Percentiles rank a stretch among this genome's conserved stretches.
Evolutionary conservation across 1,284 basidiomycete species (phyloP).

Genomic region (Gomphus sp.): DNA sequence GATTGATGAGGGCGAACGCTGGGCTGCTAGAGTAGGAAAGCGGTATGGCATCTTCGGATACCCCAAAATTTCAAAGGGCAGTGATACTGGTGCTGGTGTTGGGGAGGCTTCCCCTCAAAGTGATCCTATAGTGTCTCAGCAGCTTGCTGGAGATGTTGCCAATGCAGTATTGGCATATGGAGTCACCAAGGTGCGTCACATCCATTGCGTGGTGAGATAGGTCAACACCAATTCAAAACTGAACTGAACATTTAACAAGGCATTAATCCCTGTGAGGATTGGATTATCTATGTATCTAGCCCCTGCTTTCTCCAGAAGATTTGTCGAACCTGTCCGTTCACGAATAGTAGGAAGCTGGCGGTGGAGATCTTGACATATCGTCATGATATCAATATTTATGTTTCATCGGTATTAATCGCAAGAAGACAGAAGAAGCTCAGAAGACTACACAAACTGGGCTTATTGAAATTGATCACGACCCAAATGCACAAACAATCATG

Average conservation of each 20-base stretch:
- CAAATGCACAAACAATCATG: not conserved
- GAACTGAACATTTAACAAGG: constrained; percentile 32
- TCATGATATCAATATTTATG: not conserved
- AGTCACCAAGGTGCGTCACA: constrained; percentile 57
- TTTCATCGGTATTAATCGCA: not conserved
- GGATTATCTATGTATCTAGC: constrained; percentile 67
- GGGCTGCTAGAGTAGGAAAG: constrained; percentile 64
- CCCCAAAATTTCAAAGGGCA: constrained; percentile 35
- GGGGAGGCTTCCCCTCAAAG: constrained; percentile 14
- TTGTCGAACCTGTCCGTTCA: constrained; percentile 48
- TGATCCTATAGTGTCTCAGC: constrained; percentile 17
- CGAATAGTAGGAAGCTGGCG: constrained; percentile 14
- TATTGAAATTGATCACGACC: not conserved
- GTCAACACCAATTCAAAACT: too few species aligned
- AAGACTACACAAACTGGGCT: not conserved
- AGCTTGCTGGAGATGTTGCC: constrained; percentile 59
- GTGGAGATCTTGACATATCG: not conserved
- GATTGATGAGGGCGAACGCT: constrained; percentile 66
- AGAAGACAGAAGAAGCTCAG: not conserved
- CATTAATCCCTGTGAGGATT: constrained; percentile 68
- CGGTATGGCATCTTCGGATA: constrained; percentile 80
- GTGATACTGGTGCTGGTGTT: not conserved
- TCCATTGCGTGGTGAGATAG: not conserved
- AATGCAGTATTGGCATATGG: constrained; percentile 81
- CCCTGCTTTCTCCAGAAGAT: constrained; percentile 61